Conservation (phyloP, 345 rosid genomes). For the Lepidium aucheri region DNA sequence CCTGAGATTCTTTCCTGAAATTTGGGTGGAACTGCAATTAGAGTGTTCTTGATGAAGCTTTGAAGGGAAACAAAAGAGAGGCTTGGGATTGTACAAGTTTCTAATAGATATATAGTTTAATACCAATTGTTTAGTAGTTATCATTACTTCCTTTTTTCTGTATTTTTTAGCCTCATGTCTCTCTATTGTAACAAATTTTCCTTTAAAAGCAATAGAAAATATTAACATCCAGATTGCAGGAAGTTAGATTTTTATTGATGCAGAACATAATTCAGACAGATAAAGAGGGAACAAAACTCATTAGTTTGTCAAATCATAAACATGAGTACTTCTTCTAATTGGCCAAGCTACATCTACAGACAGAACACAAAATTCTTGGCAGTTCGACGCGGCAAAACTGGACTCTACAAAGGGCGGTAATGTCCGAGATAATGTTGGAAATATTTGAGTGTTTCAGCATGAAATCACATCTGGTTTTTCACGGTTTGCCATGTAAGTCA, state of each 20-base stretch:
- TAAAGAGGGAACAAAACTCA: not conserved
- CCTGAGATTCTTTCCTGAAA: conserved; percentile 22
- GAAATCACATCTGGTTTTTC: conserved; percentile 34
- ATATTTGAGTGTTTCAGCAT: conserved; percentile 20
- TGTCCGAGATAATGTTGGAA: not conserved
- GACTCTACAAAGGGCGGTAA: not conserved
- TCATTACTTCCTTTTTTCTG: not conserved
- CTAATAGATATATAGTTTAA: conserved; percentile 12
- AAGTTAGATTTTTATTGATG: not conserved
- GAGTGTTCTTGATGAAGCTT: conserved; percentile 19
- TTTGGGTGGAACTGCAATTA: not conserved
- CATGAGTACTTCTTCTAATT: not conserved
- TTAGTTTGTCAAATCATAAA: not conserved
- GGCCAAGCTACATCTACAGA: not conserved
- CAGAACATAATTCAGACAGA: not conserved
- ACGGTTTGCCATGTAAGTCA: conserved; percentile 80
- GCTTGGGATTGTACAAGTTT: conserved; percentile 19
- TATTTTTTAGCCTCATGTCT: not conserved
- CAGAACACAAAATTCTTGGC: not conserved
- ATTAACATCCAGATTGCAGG: not conserved
- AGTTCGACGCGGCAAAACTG: not conserved
- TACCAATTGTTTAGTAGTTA: conserved; percentile 22
- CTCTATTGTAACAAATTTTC: conserved; percentile 25
- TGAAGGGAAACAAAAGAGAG: not conserved
- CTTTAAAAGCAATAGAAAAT: conserved; percentile 7